phyloP scores from a whole-genome alignment of 176 grass and related monocot species.

The Carex myosuroides region DNA sequence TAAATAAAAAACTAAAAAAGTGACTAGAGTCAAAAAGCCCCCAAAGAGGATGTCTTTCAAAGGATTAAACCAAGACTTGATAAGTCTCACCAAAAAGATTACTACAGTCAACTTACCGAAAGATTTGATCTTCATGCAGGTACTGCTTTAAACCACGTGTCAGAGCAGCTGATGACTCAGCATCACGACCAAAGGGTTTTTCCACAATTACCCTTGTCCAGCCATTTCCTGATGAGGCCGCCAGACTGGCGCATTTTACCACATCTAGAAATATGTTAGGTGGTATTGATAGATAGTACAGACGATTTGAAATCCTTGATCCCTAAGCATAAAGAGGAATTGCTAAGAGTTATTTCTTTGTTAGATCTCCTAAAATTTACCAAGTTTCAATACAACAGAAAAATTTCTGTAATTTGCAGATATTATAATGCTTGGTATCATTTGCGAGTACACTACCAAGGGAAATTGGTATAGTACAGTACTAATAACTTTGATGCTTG shows the following conservation, averaged over 20 bases:
- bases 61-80: too few relatives aligned
- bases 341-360: background rate
- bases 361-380: background rate
- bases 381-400: background rate
- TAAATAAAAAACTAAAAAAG: background rate
- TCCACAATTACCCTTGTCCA: conserved; percentile 98
- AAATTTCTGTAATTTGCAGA: background rate
- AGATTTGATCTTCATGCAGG: conserved; percentile 93
- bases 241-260: conserved; percentile 87
- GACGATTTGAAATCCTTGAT: conserved; percentile 64
- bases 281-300: conserved; percentile 94
- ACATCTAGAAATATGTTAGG: conserved; percentile 97
- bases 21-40: background rate
- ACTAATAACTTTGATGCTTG: background rate
- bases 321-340: conserved; percentile 41
- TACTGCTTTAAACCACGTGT: conserved; percentile 84
- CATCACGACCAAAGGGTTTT: conserved; percentile 88
- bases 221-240: conserved; percentile 64
- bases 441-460: background rate
- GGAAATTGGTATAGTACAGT: background rate
- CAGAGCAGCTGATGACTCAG: conserved; percentile 83
- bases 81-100: too few relatives aligned
- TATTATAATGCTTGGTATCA: background rate
- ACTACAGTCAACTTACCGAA: conserved; percentile 39
- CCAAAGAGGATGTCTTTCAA: too few relatives aligned